Conservation (phyloP, 2,329 filamentous ascomycete species). For the Simplicillium sp. region DNA sequence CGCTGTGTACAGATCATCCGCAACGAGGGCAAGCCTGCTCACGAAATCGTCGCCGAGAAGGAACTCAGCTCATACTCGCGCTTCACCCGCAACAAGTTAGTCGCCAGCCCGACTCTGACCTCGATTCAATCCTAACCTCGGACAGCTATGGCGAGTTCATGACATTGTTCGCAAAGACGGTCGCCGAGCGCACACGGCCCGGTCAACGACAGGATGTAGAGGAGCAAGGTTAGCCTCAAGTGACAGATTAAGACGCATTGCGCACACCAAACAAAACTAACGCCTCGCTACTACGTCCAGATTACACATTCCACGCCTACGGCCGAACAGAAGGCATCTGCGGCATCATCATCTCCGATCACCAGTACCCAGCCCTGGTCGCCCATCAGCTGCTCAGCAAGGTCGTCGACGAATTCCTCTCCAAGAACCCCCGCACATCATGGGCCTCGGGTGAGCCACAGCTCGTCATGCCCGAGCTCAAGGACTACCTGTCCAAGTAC, state of each 20-base stretch:
- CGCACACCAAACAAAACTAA: conserved; percentile 2
- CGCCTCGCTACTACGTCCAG: conserved; percentile 15
- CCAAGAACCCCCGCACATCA: conserved; percentile 60
- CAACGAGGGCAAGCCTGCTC: conserved; percentile 66
- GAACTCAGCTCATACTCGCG: conserved; percentile 71
- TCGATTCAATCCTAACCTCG: conserved; percentile 8
- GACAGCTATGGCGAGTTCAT: conserved; percentile 54
- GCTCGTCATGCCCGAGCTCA: conserved; percentile 62
- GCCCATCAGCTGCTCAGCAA: conserved; percentile 84
- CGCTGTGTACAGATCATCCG: conserved; percentile 57
- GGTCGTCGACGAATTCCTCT: conserved; percentile 76
- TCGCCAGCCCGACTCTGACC: conserved; percentile 8
- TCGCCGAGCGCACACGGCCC: conserved; percentile 75
- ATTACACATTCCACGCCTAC: conserved; percentile 72
- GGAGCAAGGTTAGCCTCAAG: conserved; percentile 51
- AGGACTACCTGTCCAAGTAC: conserved; percentile 65
- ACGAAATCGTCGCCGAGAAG: conserved; percentile 68
- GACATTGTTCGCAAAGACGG: conserved; percentile 76
- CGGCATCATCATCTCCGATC: conserved; percentile 69
- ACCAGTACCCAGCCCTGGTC: conserved; percentile 66
- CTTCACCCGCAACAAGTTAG: conserved; percentile 66
- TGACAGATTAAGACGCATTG: neutral
- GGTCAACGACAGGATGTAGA: conserved; percentile 80
- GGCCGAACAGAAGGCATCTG: conserved; percentile 64
- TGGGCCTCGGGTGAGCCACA: conserved; percentile 48